Evolutionary conservation across 2,329 filamentous ascomycete genomes (phyloP).

Genomic region (Fusarium sp.): DNA sequence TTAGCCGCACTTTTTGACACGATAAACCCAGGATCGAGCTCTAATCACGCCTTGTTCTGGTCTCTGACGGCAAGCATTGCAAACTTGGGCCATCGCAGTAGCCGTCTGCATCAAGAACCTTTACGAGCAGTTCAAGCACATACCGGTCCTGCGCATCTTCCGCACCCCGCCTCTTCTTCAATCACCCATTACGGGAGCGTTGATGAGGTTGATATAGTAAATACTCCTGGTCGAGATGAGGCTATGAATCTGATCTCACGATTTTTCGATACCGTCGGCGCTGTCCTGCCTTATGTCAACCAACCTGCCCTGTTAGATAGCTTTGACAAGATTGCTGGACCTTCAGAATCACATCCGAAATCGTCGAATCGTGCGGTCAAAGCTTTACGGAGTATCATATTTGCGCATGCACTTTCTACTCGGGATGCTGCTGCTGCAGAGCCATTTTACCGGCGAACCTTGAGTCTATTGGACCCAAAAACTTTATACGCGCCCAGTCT

Average conservation of each 20-base stretch:
- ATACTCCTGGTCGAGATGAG: slow-evolving; percentile 16
- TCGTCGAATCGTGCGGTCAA: background rate
- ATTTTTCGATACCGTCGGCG: slow-evolving; percentile 47
- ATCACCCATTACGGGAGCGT: background rate
- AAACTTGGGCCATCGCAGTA: slow-evolving; percentile 39
- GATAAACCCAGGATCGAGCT: slow-evolving; percentile 41
- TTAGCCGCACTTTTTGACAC: background rate
- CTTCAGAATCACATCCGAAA: background rate
- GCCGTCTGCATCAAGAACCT: background rate
- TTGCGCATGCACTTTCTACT: slow-evolving; percentile 43
- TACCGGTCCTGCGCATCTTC: background rate
- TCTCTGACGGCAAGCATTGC: slow-evolving; percentile 44
- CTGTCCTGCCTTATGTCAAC: slow-evolving; percentile 42
- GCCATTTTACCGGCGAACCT: slow-evolving; percentile 43
- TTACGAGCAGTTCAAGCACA: background rate
- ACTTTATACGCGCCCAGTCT: slow-evolving; percentile 35
- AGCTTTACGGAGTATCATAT: slow-evolving; percentile 45
- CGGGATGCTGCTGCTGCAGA: slow-evolving; percentile 37
- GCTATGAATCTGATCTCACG: slow-evolving; percentile 18
- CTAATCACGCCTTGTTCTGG: slow-evolving; percentile 48
- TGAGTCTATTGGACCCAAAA: slow-evolving; percentile 43
- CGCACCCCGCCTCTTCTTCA: background rate
- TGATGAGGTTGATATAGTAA: background rate
- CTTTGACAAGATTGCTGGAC: slow-evolving; percentile 24
- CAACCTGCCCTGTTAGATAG: slow-evolving; percentile 37